These are phyloP conservation scores for Candida silvicultrix DNA, from an alignment of 805 yeast genomes.

Conservation along the genomic window DNA sequence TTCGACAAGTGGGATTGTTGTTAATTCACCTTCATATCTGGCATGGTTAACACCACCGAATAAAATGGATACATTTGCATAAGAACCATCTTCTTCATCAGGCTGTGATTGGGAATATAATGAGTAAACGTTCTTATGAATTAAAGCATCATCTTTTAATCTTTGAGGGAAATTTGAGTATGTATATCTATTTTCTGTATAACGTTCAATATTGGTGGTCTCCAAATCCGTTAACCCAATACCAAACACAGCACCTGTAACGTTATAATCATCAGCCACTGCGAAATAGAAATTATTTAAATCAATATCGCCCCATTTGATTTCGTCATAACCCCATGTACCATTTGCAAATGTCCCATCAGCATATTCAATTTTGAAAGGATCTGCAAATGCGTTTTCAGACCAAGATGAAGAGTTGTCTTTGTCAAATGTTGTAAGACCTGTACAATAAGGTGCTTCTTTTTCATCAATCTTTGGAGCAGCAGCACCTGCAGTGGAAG, in stretches of 20 bases:
- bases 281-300: constrained; percentile 55
- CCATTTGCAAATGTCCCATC: constrained; percentile 35
- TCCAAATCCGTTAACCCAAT: constrained; percentile 70
- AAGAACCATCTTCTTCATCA: constrained; percentile 19
- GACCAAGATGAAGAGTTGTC: not conserved
- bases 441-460: not conserved
- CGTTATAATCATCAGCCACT: constrained; percentile 59
- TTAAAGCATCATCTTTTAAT: constrained; percentile 52
- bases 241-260: constrained; percentile 66
- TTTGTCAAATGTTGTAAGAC: not conserved
- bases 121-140: constrained; percentile 51
- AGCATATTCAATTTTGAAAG: constrained; percentile 36
- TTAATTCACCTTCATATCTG: constrained; percentile 48
- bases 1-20: constrained; percentile 46
- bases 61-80: constrained; percentile 43
- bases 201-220: constrained; percentile 37
- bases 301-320: constrained; percentile 48
- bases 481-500: too few relatives aligned
- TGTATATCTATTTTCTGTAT: constrained; percentile 21
- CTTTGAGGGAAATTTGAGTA: constrained; percentile 66
- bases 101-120: constrained; percentile 42
- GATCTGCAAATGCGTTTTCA: too few relatives aligned
- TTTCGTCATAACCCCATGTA: constrained; percentile 43
- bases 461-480: not conserved
- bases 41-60: constrained; percentile 71